Evolutionary conservation across 2,329 filamentous ascomycete species (phyloP).

Genomic region (Coniella lustricola): DNA sequence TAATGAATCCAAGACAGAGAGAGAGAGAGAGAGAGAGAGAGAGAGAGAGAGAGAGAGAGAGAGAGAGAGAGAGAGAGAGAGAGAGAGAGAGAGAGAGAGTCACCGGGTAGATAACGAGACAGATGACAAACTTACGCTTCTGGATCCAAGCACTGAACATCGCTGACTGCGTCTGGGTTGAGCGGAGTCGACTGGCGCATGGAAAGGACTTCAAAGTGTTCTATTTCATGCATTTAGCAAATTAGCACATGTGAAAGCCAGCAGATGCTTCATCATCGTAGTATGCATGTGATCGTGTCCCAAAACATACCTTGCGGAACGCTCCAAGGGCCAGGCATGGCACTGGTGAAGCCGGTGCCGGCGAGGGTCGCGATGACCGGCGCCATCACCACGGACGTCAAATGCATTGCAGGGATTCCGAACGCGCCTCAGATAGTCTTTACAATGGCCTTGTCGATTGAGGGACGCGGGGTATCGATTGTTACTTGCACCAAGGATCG

Average conservation of each 20-base stretch:
- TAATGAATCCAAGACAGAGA: not conserved
- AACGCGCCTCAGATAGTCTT: no score
- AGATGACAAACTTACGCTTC: constrained; percentile 28
- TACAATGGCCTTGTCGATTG: no score
- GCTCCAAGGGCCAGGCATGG: constrained; percentile 14
- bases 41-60: not conserved
- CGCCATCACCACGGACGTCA: constrained; percentile 22
- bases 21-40: no score
- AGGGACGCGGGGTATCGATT: no score
- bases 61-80: not conserved
- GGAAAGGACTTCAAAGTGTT: constrained; percentile 38
- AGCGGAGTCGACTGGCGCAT: constrained; percentile 32
- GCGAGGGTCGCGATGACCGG: constrained; percentile 26
- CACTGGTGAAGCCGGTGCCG: constrained; percentile 24
- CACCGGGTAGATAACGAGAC: no score
- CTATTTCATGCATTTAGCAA: no score
- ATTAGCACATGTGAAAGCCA: no score
- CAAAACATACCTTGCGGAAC: constrained; percentile 12
- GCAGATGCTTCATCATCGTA: no score
- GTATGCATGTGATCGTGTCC: no score
- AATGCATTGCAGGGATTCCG: constrained; percentile 26
- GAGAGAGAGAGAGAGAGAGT: not conserved
- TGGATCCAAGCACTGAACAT: constrained; percentile 34
- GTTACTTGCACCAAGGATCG: no score
- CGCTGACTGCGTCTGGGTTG: constrained; percentile 34